Evolutionary conservation across 2,329 filamentous ascomycete genomes (phyloP), one percentile per base, ranked within the genome.

Genomic region (Fusarium sp.): DNA sequence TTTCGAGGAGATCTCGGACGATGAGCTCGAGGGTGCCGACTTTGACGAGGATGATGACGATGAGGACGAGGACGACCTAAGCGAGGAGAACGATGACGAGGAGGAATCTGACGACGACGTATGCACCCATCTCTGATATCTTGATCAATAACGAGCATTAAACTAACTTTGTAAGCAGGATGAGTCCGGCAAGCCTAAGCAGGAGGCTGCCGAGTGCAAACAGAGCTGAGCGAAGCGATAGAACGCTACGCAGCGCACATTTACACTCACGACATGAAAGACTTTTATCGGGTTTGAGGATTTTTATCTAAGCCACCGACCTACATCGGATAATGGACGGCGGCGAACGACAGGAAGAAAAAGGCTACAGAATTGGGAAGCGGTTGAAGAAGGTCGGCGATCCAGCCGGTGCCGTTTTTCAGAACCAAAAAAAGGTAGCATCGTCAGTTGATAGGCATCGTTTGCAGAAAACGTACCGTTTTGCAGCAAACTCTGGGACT

Each of bases 161-260:
- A 47, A 36, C 61, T 71, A 56, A 68, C 59, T 52, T 5, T 31
- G 65, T 53, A 64, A 53, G 9, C 70, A 96, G 92, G 91, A 96
- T 75, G 92, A 93, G 75, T 88, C 87, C 66, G 89, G 90, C 70
- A 96, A 94, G 85, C 92, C 93, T 57, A 96, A 96, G 85, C 92
- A 95, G 81, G 92, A 96, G 80, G 89, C 92, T 69, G 91, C 93
- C 69, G 93, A 97, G 83, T 97, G 93, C 88, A 97, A 97, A 85
- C 92, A 96, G 82, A 96, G 91, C 82, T 96, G 87, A 84, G 80
- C 59, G 62, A 51, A 56, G 46, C 45, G 61, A 78, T 70, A 78
- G 82, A 67, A 83, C 48, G 44, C 53, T 39, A 64, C 58, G 65
- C 39, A 46, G 49, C 44, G 49, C 56, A 63, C 56, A 53, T 53